Evolutionary conservation across 163 green algal species (phyloP).

Genomic region (Chloromonas sp.): DNA sequence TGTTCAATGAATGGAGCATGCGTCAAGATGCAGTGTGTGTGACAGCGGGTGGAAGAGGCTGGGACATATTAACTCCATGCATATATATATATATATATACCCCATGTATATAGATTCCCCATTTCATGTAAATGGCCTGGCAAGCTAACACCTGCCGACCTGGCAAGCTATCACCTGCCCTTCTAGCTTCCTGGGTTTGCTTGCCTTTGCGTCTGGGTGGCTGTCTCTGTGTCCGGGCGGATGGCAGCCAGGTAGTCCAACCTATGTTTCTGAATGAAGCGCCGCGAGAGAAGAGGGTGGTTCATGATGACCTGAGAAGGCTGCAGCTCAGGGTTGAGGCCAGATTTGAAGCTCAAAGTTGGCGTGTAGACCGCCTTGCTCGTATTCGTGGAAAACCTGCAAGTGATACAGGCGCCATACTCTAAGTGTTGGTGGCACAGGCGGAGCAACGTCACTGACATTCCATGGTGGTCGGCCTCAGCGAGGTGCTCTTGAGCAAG

Average conservation of each 20-base stretch:
- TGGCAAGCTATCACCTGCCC: background rate
- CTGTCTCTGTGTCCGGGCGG: background rate
- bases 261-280: conserved; percentile 3
- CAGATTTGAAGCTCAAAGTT: background rate
- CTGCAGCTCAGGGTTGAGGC: conserved; percentile 3
- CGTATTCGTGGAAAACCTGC: background rate
- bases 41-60: no score
- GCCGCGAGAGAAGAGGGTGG: background rate
- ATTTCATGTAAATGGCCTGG: background rate
- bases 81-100: background rate
- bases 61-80: background rate
- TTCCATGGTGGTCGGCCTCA: no score
- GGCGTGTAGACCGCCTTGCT: background rate
- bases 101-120: background rate
- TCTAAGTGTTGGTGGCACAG: background rate
- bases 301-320: background rate
- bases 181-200: background rate
- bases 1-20: background rate
- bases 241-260: conserved; percentile 1
- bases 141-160: background rate
- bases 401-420: background rate
- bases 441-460: no score
- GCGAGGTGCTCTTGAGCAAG: no score
- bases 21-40: background rate
- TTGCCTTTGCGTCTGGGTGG: background rate